Evolutionary conservation across 2,329 filamentous ascomycete species (phyloP).

Genomic region (Arachnomyces sp.): DNA sequence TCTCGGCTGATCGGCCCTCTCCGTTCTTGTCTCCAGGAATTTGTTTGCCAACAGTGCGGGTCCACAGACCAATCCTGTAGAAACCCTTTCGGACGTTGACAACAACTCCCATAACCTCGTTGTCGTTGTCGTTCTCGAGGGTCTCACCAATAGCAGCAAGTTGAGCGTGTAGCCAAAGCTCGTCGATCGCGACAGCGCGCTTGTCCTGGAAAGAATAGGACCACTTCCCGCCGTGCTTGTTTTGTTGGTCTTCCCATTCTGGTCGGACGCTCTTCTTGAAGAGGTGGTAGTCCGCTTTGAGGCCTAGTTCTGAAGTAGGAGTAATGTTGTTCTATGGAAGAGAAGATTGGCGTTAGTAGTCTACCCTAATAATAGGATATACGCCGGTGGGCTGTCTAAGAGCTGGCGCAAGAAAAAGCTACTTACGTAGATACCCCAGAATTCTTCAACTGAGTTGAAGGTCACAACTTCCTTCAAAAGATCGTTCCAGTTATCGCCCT

Average conservation of each 20-base stretch:
- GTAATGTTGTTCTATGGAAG: conserved; percentile 86
- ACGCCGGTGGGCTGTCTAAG: neutral
- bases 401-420: conserved; percentile 2
- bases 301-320: conserved; percentile 84
- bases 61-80: conserved; percentile 97
- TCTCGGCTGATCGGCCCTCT: conserved; percentile 67
- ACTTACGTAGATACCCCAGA: conserved; percentile 98
- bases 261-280: conserved; percentile 97
- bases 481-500: conserved; percentile 99
- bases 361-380: conserved; percentile 3
- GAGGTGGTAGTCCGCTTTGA: conserved; percentile 98
- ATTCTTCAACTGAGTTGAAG: conserved; percentile 97
- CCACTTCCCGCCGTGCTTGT: conserved; percentile 99
- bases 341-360: conserved; percentile 4
- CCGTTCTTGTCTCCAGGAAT: conserved; percentile 68
- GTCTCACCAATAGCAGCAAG: conserved; percentile 95
- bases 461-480: conserved; percentile 97
- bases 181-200: conserved; percentile 82
- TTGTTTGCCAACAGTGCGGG: conserved; percentile 81
- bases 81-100: conserved; percentile 98
- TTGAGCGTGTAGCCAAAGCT: conserved; percentile 95
- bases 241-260: conserved; percentile 97
- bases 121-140: conserved; percentile 83
- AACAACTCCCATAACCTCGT: conserved; percentile 98
- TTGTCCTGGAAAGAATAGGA: conserved; percentile 98